Evolutionary conservation across 495 filamentous ascomycete genomes (phyloP).

Genomic region (Rusavskia elegans): DNA sequence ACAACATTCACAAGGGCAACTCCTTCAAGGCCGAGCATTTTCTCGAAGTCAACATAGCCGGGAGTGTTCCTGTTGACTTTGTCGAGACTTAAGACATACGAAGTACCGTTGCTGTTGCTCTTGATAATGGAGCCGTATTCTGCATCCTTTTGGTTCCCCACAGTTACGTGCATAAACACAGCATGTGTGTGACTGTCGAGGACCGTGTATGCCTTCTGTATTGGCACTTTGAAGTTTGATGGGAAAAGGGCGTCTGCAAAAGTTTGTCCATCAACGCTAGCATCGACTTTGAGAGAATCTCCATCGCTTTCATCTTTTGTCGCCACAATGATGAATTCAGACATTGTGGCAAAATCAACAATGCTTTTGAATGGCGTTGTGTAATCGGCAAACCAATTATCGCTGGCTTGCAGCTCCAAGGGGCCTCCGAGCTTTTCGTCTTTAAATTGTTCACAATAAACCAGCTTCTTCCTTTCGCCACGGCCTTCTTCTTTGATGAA

Average conservation of each 20-base stretch:
- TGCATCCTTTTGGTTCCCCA: conserved; percentile 38
- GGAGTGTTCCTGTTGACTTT: conserved; percentile 58
- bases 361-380: conserved; percentile 48
- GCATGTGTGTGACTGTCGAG: conserved; percentile 85
- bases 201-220: conserved; percentile 75
- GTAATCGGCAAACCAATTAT: conserved; percentile 53
- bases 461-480: conserved; percentile 42
- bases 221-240: conserved; percentile 55
- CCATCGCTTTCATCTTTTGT: conserved; percentile 44
- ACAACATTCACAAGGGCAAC: conserved; percentile 79
- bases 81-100: conserved; percentile 66
- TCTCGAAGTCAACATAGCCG: conserved; percentile 90
- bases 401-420: conserved; percentile 53
- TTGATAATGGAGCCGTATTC: conserved; percentile 83
- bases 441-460: conserved; percentile 66
- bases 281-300: conserved; percentile 55
- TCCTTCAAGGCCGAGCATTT: conserved; percentile 80
- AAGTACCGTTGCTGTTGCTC: conserved; percentile 95
- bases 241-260: conserved; percentile 84
- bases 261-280: conserved; percentile 64
- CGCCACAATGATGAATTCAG: conserved; percentile 87
- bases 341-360: conserved; percentile 78
- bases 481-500: conserved; percentile 59
- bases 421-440: conserved; percentile 42
- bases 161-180: conserved; percentile 79